Evolutionary conservation across 208 protist genomes (phyloP).

Genomic region (Paratrypanosoma confusum): DNA sequence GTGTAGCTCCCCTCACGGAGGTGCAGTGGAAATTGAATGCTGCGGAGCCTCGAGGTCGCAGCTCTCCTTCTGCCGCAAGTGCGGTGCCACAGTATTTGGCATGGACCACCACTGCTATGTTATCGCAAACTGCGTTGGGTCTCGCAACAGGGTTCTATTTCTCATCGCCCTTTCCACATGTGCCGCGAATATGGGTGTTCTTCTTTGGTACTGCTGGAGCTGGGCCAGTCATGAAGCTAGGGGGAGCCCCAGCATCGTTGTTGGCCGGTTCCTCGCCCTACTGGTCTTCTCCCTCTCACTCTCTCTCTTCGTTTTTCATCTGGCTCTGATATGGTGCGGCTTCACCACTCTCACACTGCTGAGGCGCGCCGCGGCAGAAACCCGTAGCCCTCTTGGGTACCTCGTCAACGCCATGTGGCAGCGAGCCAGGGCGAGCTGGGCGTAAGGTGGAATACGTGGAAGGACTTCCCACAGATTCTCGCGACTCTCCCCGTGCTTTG

Average conservation of each 20-base stretch:
- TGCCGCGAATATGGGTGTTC: constrained; percentile 30
- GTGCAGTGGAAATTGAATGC: too few relatives aligned
- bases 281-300: constrained; percentile 14
- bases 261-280: constrained; percentile 29
- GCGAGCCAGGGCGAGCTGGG: too few relatives aligned
- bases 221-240: constrained; percentile 27
- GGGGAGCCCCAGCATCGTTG: constrained; percentile 10
- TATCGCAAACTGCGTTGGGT: constrained; percentile 53
- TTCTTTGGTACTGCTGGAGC: constrained; percentile 20
- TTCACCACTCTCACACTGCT: constrained; percentile 24
- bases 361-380: constrained; percentile 4
- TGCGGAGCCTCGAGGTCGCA: not conserved
- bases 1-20: constrained; percentile 27
- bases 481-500: too few relatives aligned
- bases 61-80: constrained; percentile 27
- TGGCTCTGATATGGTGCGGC: constrained; percentile 10
- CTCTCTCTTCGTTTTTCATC: constrained; percentile 23
- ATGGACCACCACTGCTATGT: constrained; percentile 66
- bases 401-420: too few relatives aligned
- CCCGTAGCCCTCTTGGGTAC: too few relatives aligned
- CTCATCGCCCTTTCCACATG: constrained; percentile 19
- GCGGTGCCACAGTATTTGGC: constrained; percentile 13
- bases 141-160: constrained; percentile 21
- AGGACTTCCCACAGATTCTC: too few relatives aligned
- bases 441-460: too few relatives aligned